These are phyloP conservation scores for Ganoderma resinaceum DNA, from an alignment of 1,284 basidiomycete species.

Conservation along the genomic window DNA sequence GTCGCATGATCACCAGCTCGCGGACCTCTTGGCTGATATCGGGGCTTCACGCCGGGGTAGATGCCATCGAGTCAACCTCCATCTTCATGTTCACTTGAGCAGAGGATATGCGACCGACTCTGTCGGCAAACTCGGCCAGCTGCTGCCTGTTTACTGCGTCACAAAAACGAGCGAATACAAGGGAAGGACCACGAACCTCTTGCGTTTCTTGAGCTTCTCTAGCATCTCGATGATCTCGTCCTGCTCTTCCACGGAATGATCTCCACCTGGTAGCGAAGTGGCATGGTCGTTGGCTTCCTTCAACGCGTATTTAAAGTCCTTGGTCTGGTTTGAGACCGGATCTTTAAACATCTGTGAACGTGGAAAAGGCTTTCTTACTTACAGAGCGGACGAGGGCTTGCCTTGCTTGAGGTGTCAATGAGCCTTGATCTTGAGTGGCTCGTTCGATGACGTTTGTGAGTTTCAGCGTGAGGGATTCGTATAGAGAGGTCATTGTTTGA, in stretches of 20 bases:
- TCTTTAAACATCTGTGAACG: neutral
- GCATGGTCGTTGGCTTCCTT: constrained; percentile 64
- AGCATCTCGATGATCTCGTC: constrained; percentile 71
- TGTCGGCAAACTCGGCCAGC: constrained; percentile 48
- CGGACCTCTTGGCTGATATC: neutral
- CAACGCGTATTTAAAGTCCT: constrained; percentile 65
- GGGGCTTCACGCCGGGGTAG: constrained; percentile 44
- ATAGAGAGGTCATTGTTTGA: constrained; percentile 28
- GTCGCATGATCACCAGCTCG: neutral
- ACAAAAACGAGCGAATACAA: neutral
- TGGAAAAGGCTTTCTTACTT: constrained; percentile 29
- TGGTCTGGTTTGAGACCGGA: constrained; percentile 54
- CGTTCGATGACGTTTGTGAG: constrained; percentile 60
- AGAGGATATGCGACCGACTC: constrained; percentile 35
- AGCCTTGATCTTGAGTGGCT: constrained; percentile 59
- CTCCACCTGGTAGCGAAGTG: constrained; percentile 65
- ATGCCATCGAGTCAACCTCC: constrained; percentile 64
- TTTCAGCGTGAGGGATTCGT: constrained; percentile 58
- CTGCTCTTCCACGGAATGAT: constrained; percentile 67
- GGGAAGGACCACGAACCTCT: constrained; percentile 49
- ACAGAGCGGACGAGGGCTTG: constrained; percentile 72
- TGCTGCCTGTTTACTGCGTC: constrained; percentile 43
- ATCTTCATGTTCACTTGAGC: constrained; percentile 42
- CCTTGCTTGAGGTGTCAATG: constrained; percentile 58
- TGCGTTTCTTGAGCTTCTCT: constrained; percentile 61